Percentiles rank a stretch among this genome's conserved stretches.
Evolutionary conservation across 2,329 filamentous ascomycete genomes (phyloP).

Genomic region (Alternaria rosae): DNA sequence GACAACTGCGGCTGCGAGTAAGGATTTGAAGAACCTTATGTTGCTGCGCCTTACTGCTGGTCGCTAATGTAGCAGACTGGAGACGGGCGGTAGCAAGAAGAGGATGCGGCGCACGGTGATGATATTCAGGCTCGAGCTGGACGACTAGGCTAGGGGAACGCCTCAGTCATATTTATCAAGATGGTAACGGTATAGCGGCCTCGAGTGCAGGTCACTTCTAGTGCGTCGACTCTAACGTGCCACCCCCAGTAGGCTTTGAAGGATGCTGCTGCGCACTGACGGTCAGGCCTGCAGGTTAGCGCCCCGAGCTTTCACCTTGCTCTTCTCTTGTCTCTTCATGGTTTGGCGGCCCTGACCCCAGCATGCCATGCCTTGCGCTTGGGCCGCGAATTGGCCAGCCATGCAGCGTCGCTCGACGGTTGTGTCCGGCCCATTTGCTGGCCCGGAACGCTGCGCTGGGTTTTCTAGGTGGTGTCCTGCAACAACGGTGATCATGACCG

Average conservation of each 20-base stretch:
- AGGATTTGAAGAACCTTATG: conserved; percentile 15
- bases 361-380: conserved; percentile 36
- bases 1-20: conserved; percentile 20
- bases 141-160: conserved; percentile 24
- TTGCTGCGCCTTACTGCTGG: conserved; percentile 24
- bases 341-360: conserved; percentile 29
- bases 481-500: conserved; percentile 27
- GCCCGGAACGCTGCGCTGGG: conserved; percentile 46
- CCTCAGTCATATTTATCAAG: conserved; percentile 35
- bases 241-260: conserved; percentile 35
- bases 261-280: conserved; percentile 34
- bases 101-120: conserved; percentile 13
- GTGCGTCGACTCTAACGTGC: conserved; percentile 45
- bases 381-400: conserved; percentile 42
- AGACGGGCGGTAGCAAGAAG: conserved; percentile 14
- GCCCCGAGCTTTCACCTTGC: conserved; percentile 35
- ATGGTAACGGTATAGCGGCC: conserved; percentile 23
- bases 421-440: conserved; percentile 46
- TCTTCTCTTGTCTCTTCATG: conserved; percentile 21
- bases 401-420: conserved; percentile 36
- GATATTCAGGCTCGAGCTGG: conserved; percentile 16
- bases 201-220: conserved; percentile 31
- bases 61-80: conserved; percentile 19
- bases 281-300: conserved; percentile 35
- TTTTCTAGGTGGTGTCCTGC: conserved; percentile 14